These are phyloP conservation scores for Fusarium palustre DNA, from an alignment of 2,329 filamentous ascomycete species.

Conservation along the genomic window DNA sequence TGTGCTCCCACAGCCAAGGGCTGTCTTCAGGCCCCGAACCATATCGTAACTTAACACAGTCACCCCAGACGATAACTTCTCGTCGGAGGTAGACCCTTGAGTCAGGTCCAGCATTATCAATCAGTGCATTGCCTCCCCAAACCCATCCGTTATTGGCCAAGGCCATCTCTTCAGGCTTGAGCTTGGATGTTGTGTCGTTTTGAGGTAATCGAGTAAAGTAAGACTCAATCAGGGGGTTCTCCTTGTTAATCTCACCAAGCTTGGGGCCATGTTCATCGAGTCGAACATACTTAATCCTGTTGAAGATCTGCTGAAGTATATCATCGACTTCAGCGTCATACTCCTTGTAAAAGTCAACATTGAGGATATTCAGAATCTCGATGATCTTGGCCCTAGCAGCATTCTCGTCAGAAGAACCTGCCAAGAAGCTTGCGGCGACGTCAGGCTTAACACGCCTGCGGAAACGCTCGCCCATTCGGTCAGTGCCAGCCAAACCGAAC, in stretches of 20 bases:
- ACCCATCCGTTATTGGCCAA: slow-evolving; percentile 98
- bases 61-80: slow-evolving; percentile 98
- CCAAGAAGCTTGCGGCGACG: slow-evolving; percentile 69
- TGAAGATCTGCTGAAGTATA: slow-evolving; percentile 91
- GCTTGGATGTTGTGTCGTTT: slow-evolving; percentile 81
- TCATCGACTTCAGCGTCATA: slow-evolving; percentile 86
- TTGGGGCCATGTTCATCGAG: slow-evolving; percentile 93
- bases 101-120: slow-evolving; percentile 90
- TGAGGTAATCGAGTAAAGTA: slow-evolving; percentile 92
- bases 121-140: slow-evolving; percentile 94
- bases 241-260: slow-evolving; percentile 78
- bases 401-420: slow-evolving; percentile 72
- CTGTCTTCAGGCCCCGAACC: slow-evolving; percentile 84
- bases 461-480: slow-evolving; percentile 84
- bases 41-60: slow-evolving; percentile 97
- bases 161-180: slow-evolving; percentile 80
- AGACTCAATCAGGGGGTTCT: slow-evolving; percentile 87
- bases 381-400: slow-evolving; percentile 66
- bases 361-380: slow-evolving; percentile 82
- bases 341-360: slow-evolving; percentile 89
- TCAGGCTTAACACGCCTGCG: slow-evolving; percentile 76
- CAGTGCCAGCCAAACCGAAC: slow-evolving; percentile 76
- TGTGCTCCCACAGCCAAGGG: slow-evolving; percentile 94
- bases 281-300: slow-evolving; percentile 93
- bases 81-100: slow-evolving; percentile 94